phyloP scores from a whole-genome alignment of 2,329 filamentous ascomycete species.

The Verticillium nubilum region DNA sequence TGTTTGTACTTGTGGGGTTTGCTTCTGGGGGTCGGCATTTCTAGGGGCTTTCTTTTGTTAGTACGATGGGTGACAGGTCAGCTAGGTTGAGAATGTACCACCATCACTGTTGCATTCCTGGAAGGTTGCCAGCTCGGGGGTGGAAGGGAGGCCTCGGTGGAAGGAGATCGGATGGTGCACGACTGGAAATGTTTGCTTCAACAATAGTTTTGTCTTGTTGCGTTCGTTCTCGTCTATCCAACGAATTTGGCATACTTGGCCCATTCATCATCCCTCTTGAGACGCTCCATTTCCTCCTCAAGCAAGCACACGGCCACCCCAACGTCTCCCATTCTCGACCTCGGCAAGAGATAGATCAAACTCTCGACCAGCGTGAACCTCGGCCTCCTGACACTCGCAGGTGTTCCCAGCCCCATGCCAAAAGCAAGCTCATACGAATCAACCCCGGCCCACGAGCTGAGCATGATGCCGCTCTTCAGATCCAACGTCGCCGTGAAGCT shows the following conservation, averaged over 20 bases:
- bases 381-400: conserved; percentile 42
- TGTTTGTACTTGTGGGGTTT: background rate
- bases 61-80: background rate
- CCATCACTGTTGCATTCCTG: background rate
- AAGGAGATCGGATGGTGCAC: too few species aligned
- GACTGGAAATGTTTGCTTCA: too few species aligned
- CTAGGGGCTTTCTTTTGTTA: background rate
- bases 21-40: too few species aligned
- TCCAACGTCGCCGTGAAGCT: conserved; percentile 29
- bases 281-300: conserved; percentile 38
- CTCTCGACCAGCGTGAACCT: conserved; percentile 38
- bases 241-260: conserved; percentile 28
- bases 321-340: conserved; percentile 34
- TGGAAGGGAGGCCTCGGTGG: too few species aligned
- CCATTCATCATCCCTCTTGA: conserved; percentile 38
- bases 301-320: conserved; percentile 37
- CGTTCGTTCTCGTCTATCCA: too few species aligned
- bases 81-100: background rate
- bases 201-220: too few species aligned
- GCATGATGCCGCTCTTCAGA: conserved; percentile 35
- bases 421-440: conserved; percentile 42
- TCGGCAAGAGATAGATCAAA: conserved; percentile 45
- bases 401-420: conserved; percentile 35
- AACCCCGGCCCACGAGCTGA: conserved; percentile 50
- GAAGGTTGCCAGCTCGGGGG: background rate